Base-by-base conservation (phyloP, 495 filamentous ascomycete species). In the Aspergillus saccharolyticus region DNA sequence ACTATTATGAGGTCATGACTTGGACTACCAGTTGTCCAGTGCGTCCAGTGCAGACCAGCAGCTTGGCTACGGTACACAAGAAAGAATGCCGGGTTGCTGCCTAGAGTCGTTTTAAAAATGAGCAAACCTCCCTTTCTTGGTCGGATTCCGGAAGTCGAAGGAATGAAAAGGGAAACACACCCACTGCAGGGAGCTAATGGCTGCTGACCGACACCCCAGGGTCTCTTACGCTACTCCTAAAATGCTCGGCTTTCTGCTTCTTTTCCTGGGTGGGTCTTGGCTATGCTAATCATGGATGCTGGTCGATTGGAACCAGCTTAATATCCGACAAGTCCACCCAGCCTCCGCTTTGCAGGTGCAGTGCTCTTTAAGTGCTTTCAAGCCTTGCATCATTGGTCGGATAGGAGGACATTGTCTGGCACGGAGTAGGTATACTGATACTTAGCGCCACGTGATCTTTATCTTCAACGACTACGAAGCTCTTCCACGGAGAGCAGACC, bases 291-390 rank as follows among this genome's bases (percentile, higher is more conserved):
- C n/a, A n/a, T n/a, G 48, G 47, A 44, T 39, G 43, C 22, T 17
- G 45, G 46, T 24, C 4, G 51, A 53, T 43, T 21, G 17, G 55
- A 46, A 48, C 55, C 55, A 58, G 49, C 30, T 58, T 52, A 58
- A 53, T 58, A 47, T 58, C 55, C 55, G 55, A 58, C 48, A 5
- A 39, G 25, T 39, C 4, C 33, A 5, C 33, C 4, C 33, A 10
- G 12, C 33, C 14, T 2, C 33, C 33, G 33, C 33, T 39, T 39
- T 5, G 12, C 6, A 12, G 33, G 2, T 39, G 5, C 14, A 12
- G 12, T 12, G 7, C 12, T 39, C 4, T 39, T 9, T 39, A 39
- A 15, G 33, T 39, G 7, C 2, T 39, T 39, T 39, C 10, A 12
- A 39, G 10, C 33, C 33, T 39, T 39, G 33, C 33, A 12, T 39